Evolutionary conservation across 768 basidiomycete species (phyloP).

Genomic region (Lactarius deliciosus): DNA sequence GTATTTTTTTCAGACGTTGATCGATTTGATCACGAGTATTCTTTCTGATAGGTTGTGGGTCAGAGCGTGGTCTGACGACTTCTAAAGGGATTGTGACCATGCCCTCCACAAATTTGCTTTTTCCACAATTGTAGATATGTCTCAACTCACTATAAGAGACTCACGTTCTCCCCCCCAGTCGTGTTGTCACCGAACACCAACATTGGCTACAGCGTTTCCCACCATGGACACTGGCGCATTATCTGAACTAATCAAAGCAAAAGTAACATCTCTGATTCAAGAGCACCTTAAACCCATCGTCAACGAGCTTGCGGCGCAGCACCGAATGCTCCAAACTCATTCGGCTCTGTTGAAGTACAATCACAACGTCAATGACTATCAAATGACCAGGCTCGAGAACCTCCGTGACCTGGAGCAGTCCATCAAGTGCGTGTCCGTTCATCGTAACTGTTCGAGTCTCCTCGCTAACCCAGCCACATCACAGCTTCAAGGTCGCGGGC

Average conservation of each 20-base stretch:
- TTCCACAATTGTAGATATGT: background rate
- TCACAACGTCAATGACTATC: slow-evolving; percentile 23
- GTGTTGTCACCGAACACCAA: background rate
- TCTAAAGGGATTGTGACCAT: too few relatives aligned
- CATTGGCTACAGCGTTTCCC: background rate
- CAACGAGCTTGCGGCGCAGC: slow-evolving; percentile 17
- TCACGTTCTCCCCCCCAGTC: background rate
- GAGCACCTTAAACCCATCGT: slow-evolving; percentile 24
- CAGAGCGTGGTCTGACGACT: too few relatives aligned
- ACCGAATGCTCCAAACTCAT: slow-evolving; percentile 6
- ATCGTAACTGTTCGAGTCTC: background rate
- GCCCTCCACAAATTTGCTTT: too few relatives aligned
- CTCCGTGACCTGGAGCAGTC: slow-evolving; percentile 24
- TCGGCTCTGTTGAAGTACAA: slow-evolving; percentile 15
- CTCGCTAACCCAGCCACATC: background rate
- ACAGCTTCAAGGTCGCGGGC: slow-evolving; percentile 19
- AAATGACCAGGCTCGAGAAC: slow-evolving; percentile 20
- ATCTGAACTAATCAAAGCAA: slow-evolving; percentile 14
- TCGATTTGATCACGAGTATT: too few relatives aligned
- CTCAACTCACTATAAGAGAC: background rate
- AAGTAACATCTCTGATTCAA: slow-evolving; percentile 14
- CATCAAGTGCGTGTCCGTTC: slow-evolving; percentile 13
- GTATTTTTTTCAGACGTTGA: too few relatives aligned
- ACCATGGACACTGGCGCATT: background rate
- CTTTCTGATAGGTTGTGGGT: too few relatives aligned